Percentiles rank a stretch among this genome's conserved stretches.
Evolutionary conservation across 108 stramenopile species (phyloP).

Genomic region (Cylindrotheca closterium): DNA sequence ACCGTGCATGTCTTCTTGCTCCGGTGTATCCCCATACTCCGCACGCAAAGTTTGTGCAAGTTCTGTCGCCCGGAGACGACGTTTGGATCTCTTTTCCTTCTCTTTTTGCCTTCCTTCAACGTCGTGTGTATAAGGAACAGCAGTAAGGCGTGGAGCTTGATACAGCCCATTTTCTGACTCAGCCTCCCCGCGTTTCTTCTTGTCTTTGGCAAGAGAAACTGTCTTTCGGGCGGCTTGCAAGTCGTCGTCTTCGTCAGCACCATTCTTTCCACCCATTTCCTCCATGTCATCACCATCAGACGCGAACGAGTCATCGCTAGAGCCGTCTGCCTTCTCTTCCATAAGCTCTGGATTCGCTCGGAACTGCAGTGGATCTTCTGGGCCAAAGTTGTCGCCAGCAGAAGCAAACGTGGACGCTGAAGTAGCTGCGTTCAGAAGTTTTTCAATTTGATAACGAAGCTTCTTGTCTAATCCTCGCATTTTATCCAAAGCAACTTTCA

Average conservation of each 20-base stretch:
- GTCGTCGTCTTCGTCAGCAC: conserved; percentile 55
- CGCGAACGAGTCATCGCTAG: conserved; percentile 19
- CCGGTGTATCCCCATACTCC: conserved; percentile 79
- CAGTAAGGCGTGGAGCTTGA: conserved; percentile 73
- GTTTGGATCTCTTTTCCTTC: conserved; percentile 58
- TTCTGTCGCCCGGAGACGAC: conserved; percentile 69
- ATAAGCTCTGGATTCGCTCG: conserved; percentile 44
- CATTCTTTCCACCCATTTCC: conserved; percentile 36
- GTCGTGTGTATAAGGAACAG: conserved; percentile 76
- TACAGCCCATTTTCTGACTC: conserved; percentile 48
- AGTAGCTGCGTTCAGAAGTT: conserved; percentile 54
- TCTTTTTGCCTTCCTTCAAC: conserved; percentile 42
- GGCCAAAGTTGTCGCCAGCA: conserved; percentile 22
- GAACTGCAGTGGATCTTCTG: conserved; percentile 44
- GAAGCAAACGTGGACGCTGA: conserved; percentile 39
- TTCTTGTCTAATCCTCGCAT: conserved; percentile 82
- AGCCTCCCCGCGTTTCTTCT: conserved; percentile 14
- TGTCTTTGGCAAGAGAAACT: conserved; percentile 14
- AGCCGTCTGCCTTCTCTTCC: conserved; percentile 25
- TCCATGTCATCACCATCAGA: conserved; percentile 10
- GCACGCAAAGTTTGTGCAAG: conserved; percentile 69
- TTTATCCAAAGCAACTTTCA: conserved; percentile 81
- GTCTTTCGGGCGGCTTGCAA: conserved; percentile 32
- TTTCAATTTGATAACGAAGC: conserved; percentile 86
- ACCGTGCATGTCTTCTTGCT: conserved; percentile 86